These are phyloP conservation scores for Massariosphaeria phaeospora DNA, from an alignment of 495 filamentous ascomycete species.

Conservation along the genomic window DNA sequence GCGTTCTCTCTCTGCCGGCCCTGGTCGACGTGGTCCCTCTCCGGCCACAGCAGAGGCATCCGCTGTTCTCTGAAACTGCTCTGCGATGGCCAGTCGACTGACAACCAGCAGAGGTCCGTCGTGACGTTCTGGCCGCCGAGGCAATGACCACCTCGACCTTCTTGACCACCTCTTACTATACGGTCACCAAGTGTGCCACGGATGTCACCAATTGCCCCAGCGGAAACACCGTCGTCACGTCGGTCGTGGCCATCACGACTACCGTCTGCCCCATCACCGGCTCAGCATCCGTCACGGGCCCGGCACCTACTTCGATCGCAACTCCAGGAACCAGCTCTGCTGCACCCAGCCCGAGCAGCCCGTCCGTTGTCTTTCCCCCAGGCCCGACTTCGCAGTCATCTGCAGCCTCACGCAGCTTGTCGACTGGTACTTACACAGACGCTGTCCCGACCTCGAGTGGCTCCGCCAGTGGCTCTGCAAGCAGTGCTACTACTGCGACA, in stretches of 20 bases:
- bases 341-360: background rate
- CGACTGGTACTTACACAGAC: too few relatives aligned
- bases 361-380: too few relatives aligned
- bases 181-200: constrained; percentile 23
- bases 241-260: constrained; percentile 15
- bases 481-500: too few relatives aligned
- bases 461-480: too few relatives aligned
- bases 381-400: too few relatives aligned
- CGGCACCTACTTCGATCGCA: background rate
- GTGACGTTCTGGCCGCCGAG: background rate
- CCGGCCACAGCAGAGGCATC: background rate
- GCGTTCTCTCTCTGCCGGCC: background rate
- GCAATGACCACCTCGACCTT: constrained; percentile 18
- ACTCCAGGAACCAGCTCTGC: background rate
- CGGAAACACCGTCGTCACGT: constrained; percentile 12
- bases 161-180: constrained; percentile 19
- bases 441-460: too few relatives aligned
- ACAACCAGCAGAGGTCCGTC: background rate
- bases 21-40: background rate
- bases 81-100: background rate
- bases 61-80: background rate
- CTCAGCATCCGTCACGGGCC: background rate
- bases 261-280: constrained; percentile 22
- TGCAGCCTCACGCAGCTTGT: too few relatives aligned
- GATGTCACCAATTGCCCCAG: constrained; percentile 29